Conservation (phyloP, 2,329 filamentous ascomycete species). For the Macrophomina tecta region DNA sequence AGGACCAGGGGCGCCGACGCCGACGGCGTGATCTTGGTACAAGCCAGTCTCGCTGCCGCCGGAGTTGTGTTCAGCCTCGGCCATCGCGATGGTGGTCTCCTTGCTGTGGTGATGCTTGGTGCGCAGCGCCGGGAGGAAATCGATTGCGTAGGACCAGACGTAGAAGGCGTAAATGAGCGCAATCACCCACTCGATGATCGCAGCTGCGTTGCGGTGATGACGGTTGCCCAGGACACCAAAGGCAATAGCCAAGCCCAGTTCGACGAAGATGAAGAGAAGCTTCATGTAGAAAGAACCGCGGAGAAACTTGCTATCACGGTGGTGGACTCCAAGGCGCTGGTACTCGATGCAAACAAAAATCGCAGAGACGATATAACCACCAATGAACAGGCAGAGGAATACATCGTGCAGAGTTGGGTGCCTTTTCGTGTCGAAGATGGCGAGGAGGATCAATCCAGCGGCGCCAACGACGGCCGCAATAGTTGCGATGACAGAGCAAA, state of each 20-base stretch:
- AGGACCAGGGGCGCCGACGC: constrained; percentile 6
- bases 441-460: constrained; percentile 78
- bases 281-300: constrained; percentile 86
- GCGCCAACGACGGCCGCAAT: constrained; percentile 76
- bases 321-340: constrained; percentile 79
- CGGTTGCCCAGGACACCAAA: constrained; percentile 68
- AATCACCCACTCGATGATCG: constrained; percentile 80
- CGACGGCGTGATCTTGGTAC: constrained; percentile 18
- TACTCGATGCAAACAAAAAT: constrained; percentile 92
- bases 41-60: constrained; percentile 13
- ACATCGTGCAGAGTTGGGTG: constrained; percentile 73
- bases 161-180: constrained; percentile 89
- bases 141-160: constrained; percentile 83
- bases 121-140: constrained; percentile 78
- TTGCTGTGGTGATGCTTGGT: constrained; percentile 57
- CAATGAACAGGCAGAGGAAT: constrained; percentile 84
- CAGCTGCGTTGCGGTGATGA: constrained; percentile 67
- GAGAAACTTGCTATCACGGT: constrained; percentile 76
- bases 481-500: constrained; percentile 67
- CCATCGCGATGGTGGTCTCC: constrained; percentile 44
- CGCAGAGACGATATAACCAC: constrained; percentile 82
- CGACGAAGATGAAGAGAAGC: constrained; percentile 79
- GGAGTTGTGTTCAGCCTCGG: constrained; percentile 18
- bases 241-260: constrained; percentile 73
- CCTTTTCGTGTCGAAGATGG: constrained; percentile 81